Percentiles rank a stretch among this genome's conserved stretches.
Evolutionary conservation across 805 yeast genomes (phyloP).

Genomic region (Yarrowia sp.): DNA sequence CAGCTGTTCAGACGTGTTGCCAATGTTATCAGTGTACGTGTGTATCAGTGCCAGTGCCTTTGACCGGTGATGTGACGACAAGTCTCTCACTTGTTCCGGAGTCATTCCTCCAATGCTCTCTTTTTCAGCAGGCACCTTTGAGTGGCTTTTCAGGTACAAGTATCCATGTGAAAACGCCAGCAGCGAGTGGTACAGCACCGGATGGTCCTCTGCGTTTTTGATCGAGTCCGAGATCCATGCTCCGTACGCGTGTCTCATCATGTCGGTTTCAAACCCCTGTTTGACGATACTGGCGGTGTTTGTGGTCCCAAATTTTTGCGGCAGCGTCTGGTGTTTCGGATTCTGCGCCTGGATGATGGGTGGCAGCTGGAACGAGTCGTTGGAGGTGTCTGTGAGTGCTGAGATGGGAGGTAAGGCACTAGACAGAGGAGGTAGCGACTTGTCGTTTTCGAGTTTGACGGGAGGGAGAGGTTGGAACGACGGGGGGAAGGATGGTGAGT

Average conservation of each 20-base stretch:
- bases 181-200: conserved; percentile 34
- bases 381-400: neutral
- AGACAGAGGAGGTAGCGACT: neutral
- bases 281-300: conserved; percentile 29
- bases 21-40: conserved; percentile 10
- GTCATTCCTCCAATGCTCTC: neutral
- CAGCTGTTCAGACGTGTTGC: neutral
- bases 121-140: conserved; percentile 13
- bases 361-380: conserved; percentile 22
- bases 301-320: conserved; percentile 6
- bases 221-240: conserved; percentile 34
- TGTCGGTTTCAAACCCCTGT: conserved; percentile 36
- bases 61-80: conserved; percentile 1
- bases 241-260: conserved; percentile 32
- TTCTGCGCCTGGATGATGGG: conserved; percentile 24
- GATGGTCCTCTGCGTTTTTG: conserved; percentile 31
- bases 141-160: conserved; percentile 31
- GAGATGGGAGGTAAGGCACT: conserved; percentile 1
- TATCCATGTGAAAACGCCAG: conserved; percentile 36
- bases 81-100: neutral
- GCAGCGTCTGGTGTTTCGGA: conserved; percentile 23
- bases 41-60: conserved; percentile 2
- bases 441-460: no score
- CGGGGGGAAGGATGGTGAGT: neutral
- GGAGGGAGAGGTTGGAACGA: no score